Conservation (phyloP, 345 rosid species). For the Pistacia vera region DNA sequence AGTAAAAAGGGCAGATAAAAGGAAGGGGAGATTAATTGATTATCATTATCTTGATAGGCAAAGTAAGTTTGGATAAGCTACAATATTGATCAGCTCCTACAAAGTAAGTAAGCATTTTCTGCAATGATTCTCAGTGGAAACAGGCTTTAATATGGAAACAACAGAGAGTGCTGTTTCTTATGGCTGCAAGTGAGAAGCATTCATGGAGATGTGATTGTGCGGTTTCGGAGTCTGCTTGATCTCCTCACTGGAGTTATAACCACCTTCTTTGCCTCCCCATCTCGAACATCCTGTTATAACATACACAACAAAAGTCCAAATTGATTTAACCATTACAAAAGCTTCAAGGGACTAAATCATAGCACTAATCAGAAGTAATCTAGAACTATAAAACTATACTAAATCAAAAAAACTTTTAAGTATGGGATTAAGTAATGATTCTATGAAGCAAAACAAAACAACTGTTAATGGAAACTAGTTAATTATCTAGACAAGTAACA, state of each 20-base stretch:
- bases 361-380: not conserved
- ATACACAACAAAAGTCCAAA: conserved; percentile 5
- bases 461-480: not conserved
- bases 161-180: conserved; percentile 31
- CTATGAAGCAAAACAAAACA: not conserved
- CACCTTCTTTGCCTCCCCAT: conserved; percentile 22
- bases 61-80: too few species aligned
- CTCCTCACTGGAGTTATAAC: conserved; percentile 44
- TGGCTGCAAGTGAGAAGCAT: not conserved
- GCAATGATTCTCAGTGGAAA: not conserved
- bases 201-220: conserved; percentile 31
- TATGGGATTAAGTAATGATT: too few species aligned
- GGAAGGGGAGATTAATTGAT: not conserved
- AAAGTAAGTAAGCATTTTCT: not conserved
- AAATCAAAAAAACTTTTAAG: too few species aligned
- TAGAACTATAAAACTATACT: not conserved
- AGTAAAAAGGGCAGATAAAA: too few species aligned
- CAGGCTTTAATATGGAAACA: conserved; percentile 27
- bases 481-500: not conserved
- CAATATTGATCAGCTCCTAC: conserved; percentile 1
- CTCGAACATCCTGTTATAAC: conserved; percentile 26
- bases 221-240: conserved; percentile 45
- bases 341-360: not conserved
- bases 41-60: not conserved
- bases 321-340: not conserved